Base-by-base conservation (phyloP, 768 basidiomycete genomes). In the Collybia mongolica region DNA sequence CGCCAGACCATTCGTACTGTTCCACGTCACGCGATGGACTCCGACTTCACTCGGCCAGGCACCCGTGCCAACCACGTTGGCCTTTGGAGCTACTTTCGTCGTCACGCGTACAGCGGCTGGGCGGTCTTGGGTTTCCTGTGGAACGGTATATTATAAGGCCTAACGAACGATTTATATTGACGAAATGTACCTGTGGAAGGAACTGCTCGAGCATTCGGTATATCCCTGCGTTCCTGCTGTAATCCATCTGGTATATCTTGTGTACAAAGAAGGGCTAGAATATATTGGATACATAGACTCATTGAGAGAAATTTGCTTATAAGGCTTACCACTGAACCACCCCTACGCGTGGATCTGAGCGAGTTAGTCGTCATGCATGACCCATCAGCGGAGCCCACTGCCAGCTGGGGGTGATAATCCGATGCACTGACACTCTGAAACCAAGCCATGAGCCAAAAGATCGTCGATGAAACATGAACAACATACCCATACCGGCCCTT, bases 181-280 rank as follows among this genome's bases (percentile, higher is more conserved):
- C 26, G 15, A 17, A 36, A 54, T 54, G 35, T 44, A 84, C 93
- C 68, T 84, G 81, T 1, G 94, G 91, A 6, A 88, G 65, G 57
- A 96, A 84, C 19, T 82, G 80, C 51, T 98, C 96, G n/a, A 94
- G 68, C 85, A 98, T 92, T 19, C 95, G 76, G 62, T 81, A 93
- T 52, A 90, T 82, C 18, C 82, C 81, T 0, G 80, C 81, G 6
- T 76, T 80, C 36, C 87, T 83, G 57, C 83, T 93, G 59, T 90
- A 93, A 66, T 98, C 96, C 46, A 98, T 76, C 61, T 90, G 89
- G 59, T 83, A 97, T 15, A 96, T 75, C 65, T 82, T 85, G 64
- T 90, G 86, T 14, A 83, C 74, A 54, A 92, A 82, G 60, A 89
- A 86, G 0, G 89, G 86, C 87, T 91, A 53, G 18, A 43, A 46